A percentile compares a stretch with the other conserved stretches of the same genome.
These are phyloP conservation scores for Rhizophagus sp. DNA, from an alignment of 192 early-diverging fungal genomes.

Conservation along the genomic window DNA sequence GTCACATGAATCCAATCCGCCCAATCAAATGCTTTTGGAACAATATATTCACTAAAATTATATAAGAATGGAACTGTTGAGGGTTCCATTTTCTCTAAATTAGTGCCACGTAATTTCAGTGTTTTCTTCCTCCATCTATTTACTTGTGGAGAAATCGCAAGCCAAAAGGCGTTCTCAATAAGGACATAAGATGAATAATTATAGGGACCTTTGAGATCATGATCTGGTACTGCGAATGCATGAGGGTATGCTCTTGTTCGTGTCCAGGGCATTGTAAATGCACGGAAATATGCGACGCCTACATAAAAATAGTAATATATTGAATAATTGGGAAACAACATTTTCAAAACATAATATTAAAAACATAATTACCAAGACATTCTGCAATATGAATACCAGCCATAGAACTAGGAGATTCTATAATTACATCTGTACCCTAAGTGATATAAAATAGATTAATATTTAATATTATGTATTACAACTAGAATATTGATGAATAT, in stretches of 20 bases:
- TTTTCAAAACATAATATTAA: background rate
- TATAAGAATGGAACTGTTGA: conserved; percentile 66
- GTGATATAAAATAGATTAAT: background rate
- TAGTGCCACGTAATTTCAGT: conserved; percentile 49
- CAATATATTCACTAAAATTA: conserved; percentile 58
- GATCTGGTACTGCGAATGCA: conserved; percentile 61
- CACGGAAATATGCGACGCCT: conserved; percentile 63
- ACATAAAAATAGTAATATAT: background rate
- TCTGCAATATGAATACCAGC: conserved; percentile 72
- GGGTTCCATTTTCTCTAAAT: conserved; percentile 50
- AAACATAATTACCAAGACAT: conserved; percentile 37
- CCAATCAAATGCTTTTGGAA: conserved; percentile 68
- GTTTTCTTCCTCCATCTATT: conserved; percentile 57
- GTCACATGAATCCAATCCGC: conserved; percentile 65
- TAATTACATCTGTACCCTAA: conserved; percentile 61
- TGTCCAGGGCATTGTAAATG: conserved; percentile 80
- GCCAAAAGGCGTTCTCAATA: conserved; percentile 72
- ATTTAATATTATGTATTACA: background rate
- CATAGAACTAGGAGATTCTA: conserved; percentile 70
- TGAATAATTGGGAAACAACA: background rate
- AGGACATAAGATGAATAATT: conserved; percentile 71
- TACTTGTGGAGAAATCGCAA: conserved; percentile 54
- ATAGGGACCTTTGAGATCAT: conserved; percentile 47
- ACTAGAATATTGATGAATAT: background rate
- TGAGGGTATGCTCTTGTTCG: conserved; percentile 72